These are phyloP conservation scores for Rhizopus sp. DNA, from an alignment of 371 early-diverging fungal species.

Conservation along the genomic window DNA sequence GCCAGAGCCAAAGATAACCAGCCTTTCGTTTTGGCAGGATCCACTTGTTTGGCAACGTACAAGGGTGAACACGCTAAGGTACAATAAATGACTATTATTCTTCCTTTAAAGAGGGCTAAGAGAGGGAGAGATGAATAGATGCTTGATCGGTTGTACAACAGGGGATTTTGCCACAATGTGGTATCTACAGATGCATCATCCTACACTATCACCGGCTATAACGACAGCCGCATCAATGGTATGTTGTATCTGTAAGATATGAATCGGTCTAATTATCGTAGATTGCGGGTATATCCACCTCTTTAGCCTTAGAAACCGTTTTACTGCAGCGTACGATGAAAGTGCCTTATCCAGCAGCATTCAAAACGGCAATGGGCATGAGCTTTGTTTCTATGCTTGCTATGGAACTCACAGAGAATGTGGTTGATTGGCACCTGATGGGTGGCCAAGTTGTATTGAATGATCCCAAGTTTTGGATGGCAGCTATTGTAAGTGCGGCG, in stretches of 20 bases:
- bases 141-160: constrained; percentile 54
- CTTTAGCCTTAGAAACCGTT: constrained; percentile 52
- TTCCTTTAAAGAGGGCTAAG: neutral
- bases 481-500: constrained; percentile 39
- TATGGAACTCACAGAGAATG: constrained; percentile 59
- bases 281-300: constrained; percentile 52
- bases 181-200: constrained; percentile 50
- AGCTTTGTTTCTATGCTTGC: constrained; percentile 60
- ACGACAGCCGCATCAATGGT: constrained; percentile 54
- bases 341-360: constrained; percentile 37
- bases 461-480: constrained; percentile 55
- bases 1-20: constrained; percentile 1
- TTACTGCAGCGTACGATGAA: constrained; percentile 45
- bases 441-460: constrained; percentile 50
- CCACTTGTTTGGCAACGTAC: constrained; percentile 49
- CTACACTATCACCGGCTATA: constrained; percentile 37
- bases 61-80: constrained; percentile 50
- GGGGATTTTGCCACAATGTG: constrained; percentile 58
- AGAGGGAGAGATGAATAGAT: constrained; percentile 23
- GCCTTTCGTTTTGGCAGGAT: constrained; percentile 48
- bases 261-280: constrained; percentile 6
- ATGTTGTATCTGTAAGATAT: neutral
- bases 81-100: neutral
- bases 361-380: constrained; percentile 62
- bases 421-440: constrained; percentile 54